phyloP scores from a whole-genome alignment of 371 early-diverging fungal species.

The Paraphysoderma sedebokerense region DNA sequence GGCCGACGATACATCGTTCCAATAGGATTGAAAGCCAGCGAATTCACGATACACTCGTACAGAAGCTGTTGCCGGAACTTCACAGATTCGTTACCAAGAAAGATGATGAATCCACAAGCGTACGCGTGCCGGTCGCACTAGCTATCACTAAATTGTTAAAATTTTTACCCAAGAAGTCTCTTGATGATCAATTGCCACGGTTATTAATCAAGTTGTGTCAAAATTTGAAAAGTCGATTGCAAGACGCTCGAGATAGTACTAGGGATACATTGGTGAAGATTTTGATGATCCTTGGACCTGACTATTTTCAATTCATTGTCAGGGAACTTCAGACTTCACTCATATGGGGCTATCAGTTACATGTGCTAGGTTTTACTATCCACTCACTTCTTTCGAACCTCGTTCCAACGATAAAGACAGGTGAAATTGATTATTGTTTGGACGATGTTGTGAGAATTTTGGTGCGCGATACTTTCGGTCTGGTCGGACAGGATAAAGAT shows the following conservation, averaged over 20 bases:
- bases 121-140: constrained; percentile 73
- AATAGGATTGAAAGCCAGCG: constrained; percentile 10
- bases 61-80: constrained; percentile 59
- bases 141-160: constrained; percentile 66
- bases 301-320: constrained; percentile 69
- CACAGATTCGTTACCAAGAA: constrained; percentile 41
- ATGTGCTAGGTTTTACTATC: constrained; percentile 81
- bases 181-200: constrained; percentile 61
- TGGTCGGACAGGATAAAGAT: constrained; percentile 72
- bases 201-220: constrained; percentile 69
- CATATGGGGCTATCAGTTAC: constrained; percentile 70
- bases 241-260: constrained; percentile 66
- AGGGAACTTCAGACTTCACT: constrained; percentile 63
- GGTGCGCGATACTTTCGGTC: constrained; percentile 80
- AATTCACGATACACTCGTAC: constrained; percentile 48
- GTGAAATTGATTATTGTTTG: constrained; percentile 64
- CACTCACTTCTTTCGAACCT: constrained; percentile 55
- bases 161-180: constrained; percentile 50
- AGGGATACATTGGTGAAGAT: constrained; percentile 77
- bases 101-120: constrained; percentile 50
- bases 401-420: constrained; percentile 34
- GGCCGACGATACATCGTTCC: constrained; percentile 7
- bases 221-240: constrained; percentile 60
- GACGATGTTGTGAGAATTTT: constrained; percentile 47
- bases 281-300: constrained; percentile 57